These are phyloP conservation scores for Nymphaea colorata DNA, from an alignment of 164 flowering plant genomes.

Conservation along the genomic window DNA sequence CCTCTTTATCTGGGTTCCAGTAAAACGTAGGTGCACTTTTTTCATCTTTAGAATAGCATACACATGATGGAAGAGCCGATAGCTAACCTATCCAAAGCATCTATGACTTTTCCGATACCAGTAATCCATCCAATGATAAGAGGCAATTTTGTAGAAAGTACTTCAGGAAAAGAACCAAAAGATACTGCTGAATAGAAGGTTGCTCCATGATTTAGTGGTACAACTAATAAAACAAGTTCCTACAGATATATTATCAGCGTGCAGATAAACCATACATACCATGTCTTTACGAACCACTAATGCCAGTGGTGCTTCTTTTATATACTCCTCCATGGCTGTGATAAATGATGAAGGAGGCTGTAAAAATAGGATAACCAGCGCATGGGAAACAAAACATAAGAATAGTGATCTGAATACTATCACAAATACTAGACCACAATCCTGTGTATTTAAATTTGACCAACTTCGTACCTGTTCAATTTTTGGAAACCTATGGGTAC, in stretches of 20 bases:
- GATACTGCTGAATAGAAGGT: too few species aligned
- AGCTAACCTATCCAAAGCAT: too few species aligned
- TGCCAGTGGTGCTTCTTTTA: conserved; percentile 78
- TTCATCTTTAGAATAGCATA: too few species aligned
- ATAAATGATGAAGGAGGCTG: conserved; percentile 94
- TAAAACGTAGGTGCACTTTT: too few species aligned
- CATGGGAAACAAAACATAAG: neutral
- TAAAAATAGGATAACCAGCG: conserved; percentile 9
- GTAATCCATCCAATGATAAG: too few species aligned
- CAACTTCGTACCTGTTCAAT: conserved; percentile 21
- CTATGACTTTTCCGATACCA: too few species aligned
- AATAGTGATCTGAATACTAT: neutral
- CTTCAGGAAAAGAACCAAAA: too few species aligned
- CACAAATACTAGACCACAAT: neutral
- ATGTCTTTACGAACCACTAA: conserved; percentile 56
- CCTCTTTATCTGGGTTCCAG: too few species aligned
- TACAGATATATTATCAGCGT: too few species aligned
- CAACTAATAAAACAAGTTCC: neutral
- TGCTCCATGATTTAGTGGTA: too few species aligned
- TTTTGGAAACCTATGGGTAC: conserved; percentile 20
- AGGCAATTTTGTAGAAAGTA: too few species aligned
- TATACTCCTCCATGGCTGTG: conserved; percentile 98
- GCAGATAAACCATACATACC: conserved; percentile 22
- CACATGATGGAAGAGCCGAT: too few species aligned
- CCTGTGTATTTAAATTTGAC: neutral